A percentile compares a stretch with the other conserved stretches of the same genome.
Evolutionary conservation across 768 basidiomycete species (phyloP).

Genomic region (Termitomyces titanicus): DNA sequence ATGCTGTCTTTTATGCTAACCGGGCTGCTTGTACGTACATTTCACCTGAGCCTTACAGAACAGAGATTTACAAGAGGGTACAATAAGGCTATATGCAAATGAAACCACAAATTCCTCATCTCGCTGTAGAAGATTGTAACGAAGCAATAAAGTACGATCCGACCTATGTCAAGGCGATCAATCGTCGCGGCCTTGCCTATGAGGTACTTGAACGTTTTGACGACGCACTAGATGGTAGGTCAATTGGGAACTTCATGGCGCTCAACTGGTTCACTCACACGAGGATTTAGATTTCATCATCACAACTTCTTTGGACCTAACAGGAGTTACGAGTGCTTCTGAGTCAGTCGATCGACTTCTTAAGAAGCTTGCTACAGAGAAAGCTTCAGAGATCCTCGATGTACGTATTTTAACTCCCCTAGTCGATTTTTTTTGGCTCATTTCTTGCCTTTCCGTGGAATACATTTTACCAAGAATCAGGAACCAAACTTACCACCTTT

Average conservation of each 20-base stretch:
- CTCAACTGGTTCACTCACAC: slow-evolving; percentile 26
- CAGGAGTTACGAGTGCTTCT: not conserved
- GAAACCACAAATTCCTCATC: slow-evolving; percentile 75
- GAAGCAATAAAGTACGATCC: slow-evolving; percentile 78
- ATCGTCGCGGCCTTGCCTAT: slow-evolving; percentile 81
- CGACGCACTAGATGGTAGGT: slow-evolving; percentile 49
- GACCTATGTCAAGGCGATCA: slow-evolving; percentile 86
- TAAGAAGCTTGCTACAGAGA: not conserved
- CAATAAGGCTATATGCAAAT: slow-evolving; percentile 92
- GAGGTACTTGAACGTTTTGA: slow-evolving; percentile 73
- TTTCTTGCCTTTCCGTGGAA: not conserved
- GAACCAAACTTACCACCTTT: slow-evolving; percentile 81
- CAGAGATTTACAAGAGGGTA: not conserved
- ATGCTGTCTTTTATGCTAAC: slow-evolving; percentile 94
- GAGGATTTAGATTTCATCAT: not conserved
- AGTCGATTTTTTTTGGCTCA: no score
- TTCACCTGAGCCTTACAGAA: not conserved
- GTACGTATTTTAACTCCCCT: not conserved
- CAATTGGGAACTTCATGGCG: not conserved
- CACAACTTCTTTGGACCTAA: not conserved
- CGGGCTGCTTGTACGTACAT: slow-evolving; percentile 82
- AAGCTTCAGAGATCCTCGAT: slow-evolving; percentile 67
- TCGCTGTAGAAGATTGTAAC: slow-evolving; percentile 88
- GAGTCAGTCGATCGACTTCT: not conserved
- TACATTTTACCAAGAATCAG: slow-evolving; percentile 34